These are phyloP conservation scores for Lindgomyces ingoldianus DNA, from an alignment of 495 filamentous ascomycete species.

Conservation along the genomic window DNA sequence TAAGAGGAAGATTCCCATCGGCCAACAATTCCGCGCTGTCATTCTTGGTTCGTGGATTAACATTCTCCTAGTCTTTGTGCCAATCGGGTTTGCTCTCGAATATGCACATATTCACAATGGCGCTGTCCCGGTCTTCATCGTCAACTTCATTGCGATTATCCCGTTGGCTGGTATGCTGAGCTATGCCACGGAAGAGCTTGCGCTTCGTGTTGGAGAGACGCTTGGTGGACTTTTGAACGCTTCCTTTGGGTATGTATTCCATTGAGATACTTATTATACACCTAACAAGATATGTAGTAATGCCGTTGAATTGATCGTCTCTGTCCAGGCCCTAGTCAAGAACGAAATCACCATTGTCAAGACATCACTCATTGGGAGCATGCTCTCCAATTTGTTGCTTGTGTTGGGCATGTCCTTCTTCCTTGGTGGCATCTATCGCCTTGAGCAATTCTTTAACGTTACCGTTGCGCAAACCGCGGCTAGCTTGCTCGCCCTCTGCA, in stretches of 20 bases:
- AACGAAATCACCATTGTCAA: slow-evolving; percentile 82
- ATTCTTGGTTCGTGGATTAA: slow-evolving; percentile 84
- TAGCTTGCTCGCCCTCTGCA: slow-evolving; percentile 75
- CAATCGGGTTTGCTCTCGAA: slow-evolving; percentile 73
- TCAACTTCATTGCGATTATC: slow-evolving; percentile 89
- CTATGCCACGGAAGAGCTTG: slow-evolving; percentile 50
- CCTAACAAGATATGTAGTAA: no score
- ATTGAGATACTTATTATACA: no score
- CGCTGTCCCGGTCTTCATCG: slow-evolving; percentile 67
- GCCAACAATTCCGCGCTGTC: slow-evolving; percentile 25
- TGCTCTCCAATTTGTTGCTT: slow-evolving; percentile 86
- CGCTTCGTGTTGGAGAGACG: slow-evolving; percentile 66
- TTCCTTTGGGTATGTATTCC: slow-evolving; percentile 76
- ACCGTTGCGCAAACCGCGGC: slow-evolving; percentile 92
- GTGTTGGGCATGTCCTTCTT: slow-evolving; percentile 95
- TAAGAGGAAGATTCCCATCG: slow-evolving; percentile 29
- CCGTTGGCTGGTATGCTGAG: slow-evolving; percentile 48
- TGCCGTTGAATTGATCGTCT: slow-evolving; percentile 89
- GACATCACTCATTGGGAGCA: slow-evolving; percentile 87
- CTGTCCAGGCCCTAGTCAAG: slow-evolving; percentile 75
- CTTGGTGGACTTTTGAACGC: slow-evolving; percentile 86
- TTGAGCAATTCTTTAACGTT: slow-evolving; percentile 88
- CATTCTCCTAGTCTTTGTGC: slow-evolving; percentile 73
- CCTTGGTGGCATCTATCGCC: slow-evolving; percentile 75
- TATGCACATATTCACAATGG: slow-evolving; percentile 54